phyloP scores from a whole-genome alignment of 1,139 yeast genomes.

The Zygoascus hellenicus region DNA sequence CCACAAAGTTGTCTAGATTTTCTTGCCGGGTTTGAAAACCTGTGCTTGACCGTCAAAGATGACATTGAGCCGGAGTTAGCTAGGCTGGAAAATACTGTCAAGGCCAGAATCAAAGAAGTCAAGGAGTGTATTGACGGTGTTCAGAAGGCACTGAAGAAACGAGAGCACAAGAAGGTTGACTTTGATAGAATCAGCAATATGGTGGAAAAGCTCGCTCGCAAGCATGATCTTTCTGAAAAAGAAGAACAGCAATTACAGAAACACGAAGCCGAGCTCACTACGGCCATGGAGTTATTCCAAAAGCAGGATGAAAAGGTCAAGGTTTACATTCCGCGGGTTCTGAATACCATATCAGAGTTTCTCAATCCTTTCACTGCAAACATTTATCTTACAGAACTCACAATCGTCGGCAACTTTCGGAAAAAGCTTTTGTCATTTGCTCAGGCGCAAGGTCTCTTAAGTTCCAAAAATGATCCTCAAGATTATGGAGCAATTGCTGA shows the following conservation, averaged over 20 bases:
- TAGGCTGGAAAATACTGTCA: constrained; percentile 24
- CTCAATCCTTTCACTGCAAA: constrained; percentile 36
- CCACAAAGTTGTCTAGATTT: constrained; percentile 36
- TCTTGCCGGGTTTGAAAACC: constrained; percentile 14
- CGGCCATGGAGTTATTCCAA: constrained; percentile 31
- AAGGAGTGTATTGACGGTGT: constrained; percentile 38
- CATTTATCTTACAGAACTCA: constrained; percentile 29
- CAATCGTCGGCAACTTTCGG: constrained; percentile 24
- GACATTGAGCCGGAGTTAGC: constrained; percentile 27
- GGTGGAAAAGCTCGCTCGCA: constrained; percentile 42
- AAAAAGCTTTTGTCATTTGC: constrained; percentile 26
- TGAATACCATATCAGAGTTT: constrained; percentile 48
- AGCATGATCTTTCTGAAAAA: constrained; percentile 31
- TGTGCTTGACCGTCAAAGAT: constrained; percentile 4
- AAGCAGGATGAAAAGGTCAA: constrained; percentile 41
- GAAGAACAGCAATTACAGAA: constrained; percentile 28
- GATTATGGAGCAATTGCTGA: constrained; percentile 21
- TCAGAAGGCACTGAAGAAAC: constrained; percentile 43
- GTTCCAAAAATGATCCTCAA: constrained; percentile 12
- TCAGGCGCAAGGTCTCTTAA: constrained; percentile 25
- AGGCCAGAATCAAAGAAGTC: constrained; percentile 37
- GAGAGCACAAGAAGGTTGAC: constrained; percentile 44
- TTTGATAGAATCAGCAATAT: constrained; percentile 40
- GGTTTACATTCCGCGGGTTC: constrained; percentile 43
- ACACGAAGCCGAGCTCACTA: constrained; percentile 29